A percentile compares a stretch with the other conserved stretches of the same genome.
Conservation (phyloP, 345 rosid genomes). For the Aurinia saxatilis region DNA sequence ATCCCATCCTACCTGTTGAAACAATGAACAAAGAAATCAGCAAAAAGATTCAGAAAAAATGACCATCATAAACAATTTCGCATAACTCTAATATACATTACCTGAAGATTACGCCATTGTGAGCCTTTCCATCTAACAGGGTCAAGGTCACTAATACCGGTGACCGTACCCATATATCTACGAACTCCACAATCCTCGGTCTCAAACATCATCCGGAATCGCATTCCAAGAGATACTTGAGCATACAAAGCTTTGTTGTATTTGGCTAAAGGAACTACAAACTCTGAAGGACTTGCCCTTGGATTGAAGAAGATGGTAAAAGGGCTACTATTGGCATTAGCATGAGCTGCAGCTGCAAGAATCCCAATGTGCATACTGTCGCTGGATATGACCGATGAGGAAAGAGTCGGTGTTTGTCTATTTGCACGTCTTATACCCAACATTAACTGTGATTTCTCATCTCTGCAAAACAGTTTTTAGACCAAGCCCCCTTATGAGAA, state of each 20-base stretch:
- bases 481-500: neutral
- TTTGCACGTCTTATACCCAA: constrained; percentile 79
- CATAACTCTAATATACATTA: constrained; percentile 13
- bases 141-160: constrained; percentile 81
- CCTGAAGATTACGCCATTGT: constrained; percentile 97
- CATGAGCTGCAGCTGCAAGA: constrained; percentile 98
- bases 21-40: constrained; percentile 3
- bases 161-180: constrained; percentile 96
- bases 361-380: constrained; percentile 99
- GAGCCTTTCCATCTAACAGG: constrained; percentile 91
- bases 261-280: constrained; percentile 90
- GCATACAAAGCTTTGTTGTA: constrained; percentile 73
- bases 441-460: constrained; percentile 81
- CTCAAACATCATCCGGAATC: constrained; percentile 96
- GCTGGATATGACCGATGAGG: constrained; percentile 88
- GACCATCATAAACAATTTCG: neutral
- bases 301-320: constrained; percentile 90
- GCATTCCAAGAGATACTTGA: constrained; percentile 88
- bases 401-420: constrained; percentile 73
- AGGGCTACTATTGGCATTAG: constrained; percentile 89
- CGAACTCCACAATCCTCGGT: constrained; percentile 85
- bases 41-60: constrained; percentile 7
- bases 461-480: constrained; percentile 35
- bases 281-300: constrained; percentile 93
- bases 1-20: constrained; percentile 93